A percentile compares a stretch with the other conserved stretches of the same genome.
These are phyloP conservation scores for Pythium biforme DNA, from an alignment of 352 stramenopile species.

Conservation along the genomic window DNA sequence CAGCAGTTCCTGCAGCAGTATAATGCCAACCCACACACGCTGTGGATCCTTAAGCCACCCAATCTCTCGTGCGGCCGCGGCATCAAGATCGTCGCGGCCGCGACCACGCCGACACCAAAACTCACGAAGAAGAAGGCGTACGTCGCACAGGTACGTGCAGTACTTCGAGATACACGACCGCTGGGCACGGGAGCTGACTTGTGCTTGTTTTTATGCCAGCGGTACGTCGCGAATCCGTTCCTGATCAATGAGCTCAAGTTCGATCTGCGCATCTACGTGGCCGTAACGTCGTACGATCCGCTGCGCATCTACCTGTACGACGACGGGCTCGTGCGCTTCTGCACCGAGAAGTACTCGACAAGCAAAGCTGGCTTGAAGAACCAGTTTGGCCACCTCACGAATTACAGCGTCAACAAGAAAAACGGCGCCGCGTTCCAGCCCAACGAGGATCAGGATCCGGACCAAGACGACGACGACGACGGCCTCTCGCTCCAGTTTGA, in stretches of 20 bases:
- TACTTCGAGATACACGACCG: neutral
- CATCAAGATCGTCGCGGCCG: conserved; percentile 67
- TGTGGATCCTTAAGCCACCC: conserved; percentile 84
- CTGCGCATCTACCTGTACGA: conserved; percentile 84
- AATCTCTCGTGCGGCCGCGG: conserved; percentile 75
- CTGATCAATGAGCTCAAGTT: conserved; percentile 91
- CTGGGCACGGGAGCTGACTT: neutral
- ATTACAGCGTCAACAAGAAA: conserved; percentile 93
- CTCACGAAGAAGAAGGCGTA: conserved; percentile 72
- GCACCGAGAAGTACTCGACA: conserved; percentile 77
- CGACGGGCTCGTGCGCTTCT: conserved; percentile 88
- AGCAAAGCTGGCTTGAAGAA: conserved; percentile 67
- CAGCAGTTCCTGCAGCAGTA: conserved; percentile 61
- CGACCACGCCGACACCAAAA: conserved; percentile 39
- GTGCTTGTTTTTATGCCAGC: conserved; percentile 24
- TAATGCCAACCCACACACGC: conserved; percentile 34
- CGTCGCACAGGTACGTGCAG: conserved; percentile 45
- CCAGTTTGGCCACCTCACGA: conserved; percentile 89
- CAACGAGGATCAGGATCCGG: conserved; percentile 53
- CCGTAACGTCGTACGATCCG: conserved; percentile 85
- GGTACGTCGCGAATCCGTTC: conserved; percentile 77
- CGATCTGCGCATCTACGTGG: conserved; percentile 89
- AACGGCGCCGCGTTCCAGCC: conserved; percentile 71
- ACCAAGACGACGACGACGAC: conserved; percentile 35
- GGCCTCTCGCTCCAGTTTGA: neutral